Conservation (phyloP, 805 yeast genomes). For the Saturnispora zaruensis region DNA sequence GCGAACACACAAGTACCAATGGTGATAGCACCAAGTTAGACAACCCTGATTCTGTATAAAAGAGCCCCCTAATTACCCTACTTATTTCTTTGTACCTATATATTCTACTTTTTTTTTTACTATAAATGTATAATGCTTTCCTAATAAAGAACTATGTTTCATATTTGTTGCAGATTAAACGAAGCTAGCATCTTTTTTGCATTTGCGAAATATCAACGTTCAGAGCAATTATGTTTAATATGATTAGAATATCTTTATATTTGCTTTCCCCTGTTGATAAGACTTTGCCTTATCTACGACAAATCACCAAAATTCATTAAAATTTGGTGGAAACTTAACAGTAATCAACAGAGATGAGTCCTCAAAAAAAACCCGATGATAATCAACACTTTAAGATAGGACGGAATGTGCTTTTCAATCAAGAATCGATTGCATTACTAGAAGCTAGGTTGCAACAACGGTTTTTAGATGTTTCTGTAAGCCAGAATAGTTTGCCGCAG, state of each 20-base stretch:
- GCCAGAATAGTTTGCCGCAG: not conserved
- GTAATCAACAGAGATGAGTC: not conserved
- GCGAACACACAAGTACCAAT: not conserved
- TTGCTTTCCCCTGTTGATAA: no score
- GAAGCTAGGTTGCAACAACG: not conserved
- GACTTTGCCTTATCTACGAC: no score
- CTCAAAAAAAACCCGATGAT: not conserved
- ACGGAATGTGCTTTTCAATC: not conserved
- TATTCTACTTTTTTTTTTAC: not conserved
- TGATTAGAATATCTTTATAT: no score
- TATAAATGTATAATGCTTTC: not conserved
- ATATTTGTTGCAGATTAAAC: not conserved
- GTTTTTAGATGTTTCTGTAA: not conserved
- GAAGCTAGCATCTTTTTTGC: not conserved
- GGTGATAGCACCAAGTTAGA: not conserved
- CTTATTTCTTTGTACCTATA: not conserved
- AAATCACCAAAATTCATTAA: not conserved
- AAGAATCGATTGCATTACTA: not conserved
- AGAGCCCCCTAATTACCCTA: not conserved
- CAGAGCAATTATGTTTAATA: not conserved
- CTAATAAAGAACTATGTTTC: constrained; percentile 1
- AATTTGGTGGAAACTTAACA: not conserved
- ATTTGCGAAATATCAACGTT: not conserved
- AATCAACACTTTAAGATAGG: not conserved
- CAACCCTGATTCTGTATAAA: not conserved